Conservation (phyloP, 2,329 filamentous ascomycete genomes). For the Rhinocladiella similis region DNA sequence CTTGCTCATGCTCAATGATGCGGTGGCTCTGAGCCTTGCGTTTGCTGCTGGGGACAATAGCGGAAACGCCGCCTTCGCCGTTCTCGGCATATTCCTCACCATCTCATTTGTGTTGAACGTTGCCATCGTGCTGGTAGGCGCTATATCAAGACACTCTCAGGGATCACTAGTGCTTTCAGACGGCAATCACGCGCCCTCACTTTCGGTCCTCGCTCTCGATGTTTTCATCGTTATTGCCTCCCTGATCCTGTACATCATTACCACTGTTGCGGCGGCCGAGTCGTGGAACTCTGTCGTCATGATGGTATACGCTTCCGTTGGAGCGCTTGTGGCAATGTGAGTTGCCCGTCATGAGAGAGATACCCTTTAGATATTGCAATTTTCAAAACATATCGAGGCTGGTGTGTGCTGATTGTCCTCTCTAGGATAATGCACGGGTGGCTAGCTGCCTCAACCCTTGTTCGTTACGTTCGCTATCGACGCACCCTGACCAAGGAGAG, state of each 20-base stretch:
- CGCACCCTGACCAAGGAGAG: constrained; percentile 3
- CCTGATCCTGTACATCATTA: constrained; percentile 6
- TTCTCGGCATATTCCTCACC: constrained; percentile 7
- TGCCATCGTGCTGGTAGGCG: too few species aligned
- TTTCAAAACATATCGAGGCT: neutral
- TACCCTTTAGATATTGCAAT: too few species aligned
- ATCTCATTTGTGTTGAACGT: too few species aligned
- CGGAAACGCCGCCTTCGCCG: constrained; percentile 6
- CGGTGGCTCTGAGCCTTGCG: constrained; percentile 12
- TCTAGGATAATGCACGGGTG: constrained; percentile 14
- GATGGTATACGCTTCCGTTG: constrained; percentile 12
- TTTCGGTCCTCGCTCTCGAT: constrained; percentile 8
- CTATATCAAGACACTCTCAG: neutral
- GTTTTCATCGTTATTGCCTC: constrained; percentile 11
- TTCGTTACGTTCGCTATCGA: constrained; percentile 16
- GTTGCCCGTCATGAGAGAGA: neutral
- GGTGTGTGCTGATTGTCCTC: neutral
- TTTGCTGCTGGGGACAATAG: neutral
- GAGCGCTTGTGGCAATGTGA: constrained; percentile 19
- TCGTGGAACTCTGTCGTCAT: neutral
- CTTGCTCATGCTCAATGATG: constrained; percentile 11
- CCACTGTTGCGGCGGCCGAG: constrained; percentile 4
- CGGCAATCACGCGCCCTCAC: constrained; percentile 2
- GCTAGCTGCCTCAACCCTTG: constrained; percentile 4
- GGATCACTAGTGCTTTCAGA: too few species aligned